Percentiles rank a stretch among this genome's conserved stretches.
phyloP scores from a whole-genome alignment of 306 rosid genomes.

The Carpinus fangiana region DNA sequence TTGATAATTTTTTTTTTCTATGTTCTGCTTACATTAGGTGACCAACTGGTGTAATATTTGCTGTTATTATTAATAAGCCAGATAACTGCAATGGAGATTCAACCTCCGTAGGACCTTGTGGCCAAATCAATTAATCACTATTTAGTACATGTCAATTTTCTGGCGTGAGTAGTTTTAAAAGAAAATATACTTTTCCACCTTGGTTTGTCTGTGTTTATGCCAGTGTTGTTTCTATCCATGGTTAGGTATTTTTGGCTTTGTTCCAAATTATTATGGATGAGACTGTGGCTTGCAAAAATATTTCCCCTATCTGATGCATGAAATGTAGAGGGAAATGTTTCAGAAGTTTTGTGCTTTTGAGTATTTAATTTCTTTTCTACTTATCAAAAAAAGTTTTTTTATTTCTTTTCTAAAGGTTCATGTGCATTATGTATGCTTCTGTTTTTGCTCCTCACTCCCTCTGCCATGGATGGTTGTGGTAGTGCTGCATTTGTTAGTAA shows the following conservation, averaged over 20 bases:
- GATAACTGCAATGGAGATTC: not conserved
- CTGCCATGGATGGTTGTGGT: not conserved
- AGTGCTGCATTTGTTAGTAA: not conserved
- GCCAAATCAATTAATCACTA: not conserved
- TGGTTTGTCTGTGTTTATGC: not conserved
- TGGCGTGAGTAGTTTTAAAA: not conserved
- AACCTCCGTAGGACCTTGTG: not conserved
- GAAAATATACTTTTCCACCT: not conserved
- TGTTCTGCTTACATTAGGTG: not conserved
- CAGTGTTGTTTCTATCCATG: not conserved
- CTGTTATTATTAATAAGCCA: not conserved
- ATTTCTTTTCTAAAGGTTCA: not conserved
- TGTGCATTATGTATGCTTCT: not conserved
- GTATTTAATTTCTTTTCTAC: not conserved
- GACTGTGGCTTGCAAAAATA: not conserved
- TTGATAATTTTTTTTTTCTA: not conserved
- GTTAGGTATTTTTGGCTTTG: not conserved
- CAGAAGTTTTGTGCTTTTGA: not conserved
- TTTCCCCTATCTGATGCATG: not conserved
- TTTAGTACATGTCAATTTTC: not conserved
- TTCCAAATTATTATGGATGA: not conserved
- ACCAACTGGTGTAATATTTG: slow-evolving; percentile 2
- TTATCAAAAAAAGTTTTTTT: too few relatives aligned
- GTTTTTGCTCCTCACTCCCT: too few relatives aligned
- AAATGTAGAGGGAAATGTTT: not conserved